Conservation (phyloP, 176 grass and related monocot genomes). For the Lolium multiflorum region DNA sequence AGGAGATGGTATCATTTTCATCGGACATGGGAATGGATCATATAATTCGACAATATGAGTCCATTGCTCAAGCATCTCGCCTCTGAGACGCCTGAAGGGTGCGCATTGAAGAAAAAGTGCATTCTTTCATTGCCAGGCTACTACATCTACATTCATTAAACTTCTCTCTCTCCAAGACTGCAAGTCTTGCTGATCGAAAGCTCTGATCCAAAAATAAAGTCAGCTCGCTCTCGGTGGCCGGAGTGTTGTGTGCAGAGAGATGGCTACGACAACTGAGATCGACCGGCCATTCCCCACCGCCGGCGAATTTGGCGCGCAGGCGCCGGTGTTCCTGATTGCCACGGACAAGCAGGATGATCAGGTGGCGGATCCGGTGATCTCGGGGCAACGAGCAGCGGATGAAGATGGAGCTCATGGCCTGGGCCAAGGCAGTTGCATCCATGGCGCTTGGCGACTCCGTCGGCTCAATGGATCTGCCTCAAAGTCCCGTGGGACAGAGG, state of each 20-base stretch:
- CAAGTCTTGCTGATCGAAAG: background rate
- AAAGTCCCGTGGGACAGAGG: background rate
- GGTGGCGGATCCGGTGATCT: background rate
- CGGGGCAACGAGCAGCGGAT: no score
- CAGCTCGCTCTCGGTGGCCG: background rate
- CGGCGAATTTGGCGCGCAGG: no score
- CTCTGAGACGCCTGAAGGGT: no score
- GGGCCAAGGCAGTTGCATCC: conserved; percentile 61
- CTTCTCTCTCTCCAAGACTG: background rate
- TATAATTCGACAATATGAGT: no score
- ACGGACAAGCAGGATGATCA: background rate
- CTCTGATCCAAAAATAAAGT: background rate
- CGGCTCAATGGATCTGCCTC: background rate
- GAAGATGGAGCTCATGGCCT: conserved; percentile 49
- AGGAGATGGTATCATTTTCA: no score
- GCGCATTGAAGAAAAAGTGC: no score
- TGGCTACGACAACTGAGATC: background rate
- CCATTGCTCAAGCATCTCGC: no score
- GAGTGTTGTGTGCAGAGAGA: no score
- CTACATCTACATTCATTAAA: no score
- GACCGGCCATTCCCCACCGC: conserved; percentile 2
- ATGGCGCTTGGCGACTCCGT: conserved; percentile 14
- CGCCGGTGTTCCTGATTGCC: background rate
- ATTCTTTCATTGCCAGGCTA: no score
- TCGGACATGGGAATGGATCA: no score